These are phyloP conservation scores for Trifolium repens DNA, from an alignment of 306 rosid species.

Conservation along the genomic window DNA sequence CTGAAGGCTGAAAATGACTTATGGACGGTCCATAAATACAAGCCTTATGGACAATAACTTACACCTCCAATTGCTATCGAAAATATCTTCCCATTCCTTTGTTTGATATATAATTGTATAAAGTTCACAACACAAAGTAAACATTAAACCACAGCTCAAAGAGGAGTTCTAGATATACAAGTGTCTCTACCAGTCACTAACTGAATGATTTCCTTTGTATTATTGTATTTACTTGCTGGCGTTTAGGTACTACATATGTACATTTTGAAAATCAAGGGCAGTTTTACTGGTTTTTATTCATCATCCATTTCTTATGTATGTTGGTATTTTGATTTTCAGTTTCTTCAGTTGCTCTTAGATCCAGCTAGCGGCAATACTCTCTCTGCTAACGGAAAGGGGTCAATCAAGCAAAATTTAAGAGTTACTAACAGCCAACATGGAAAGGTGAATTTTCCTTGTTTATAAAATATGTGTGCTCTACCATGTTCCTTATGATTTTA, in stretches of 20 bases:
- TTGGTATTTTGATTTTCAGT: conserved; percentile 63
- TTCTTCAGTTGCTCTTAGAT: conserved; percentile 93
- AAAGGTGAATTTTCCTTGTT: conserved; percentile 63
- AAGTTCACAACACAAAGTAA: conserved; percentile 3
- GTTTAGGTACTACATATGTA: conserved; percentile 17
- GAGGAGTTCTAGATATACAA: conserved; percentile 11
- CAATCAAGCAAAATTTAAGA: conserved; percentile 75
- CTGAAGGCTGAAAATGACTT: too few species aligned
- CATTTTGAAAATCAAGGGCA: conserved; percentile 13
- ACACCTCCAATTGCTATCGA: conserved; percentile 17
- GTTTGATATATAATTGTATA: conserved; percentile 18
- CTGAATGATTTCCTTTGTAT: conserved; percentile 26
- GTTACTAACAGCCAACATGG: conserved; percentile 92
- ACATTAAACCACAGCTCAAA: neutral
- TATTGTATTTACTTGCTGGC: conserved; percentile 29
- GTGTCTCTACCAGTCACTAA: conserved; percentile 32
- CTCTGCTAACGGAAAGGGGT: conserved; percentile 70
- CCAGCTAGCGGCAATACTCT: conserved; percentile 87
- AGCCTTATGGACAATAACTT: too few species aligned
- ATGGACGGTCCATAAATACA: too few species aligned
- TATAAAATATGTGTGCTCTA: conserved; percentile 27
- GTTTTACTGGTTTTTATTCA: conserved; percentile 25
- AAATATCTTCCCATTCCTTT: conserved; percentile 13
- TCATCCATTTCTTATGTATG: conserved; percentile 46
- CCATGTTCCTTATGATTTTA: conserved; percentile 32